A percentile compares a stretch with the other conserved stretches of the same genome.
Evolutionary conservation across 2,329 filamentous ascomycete genomes (phyloP).

Genomic region (Colletotrichum scovillei): DNA sequence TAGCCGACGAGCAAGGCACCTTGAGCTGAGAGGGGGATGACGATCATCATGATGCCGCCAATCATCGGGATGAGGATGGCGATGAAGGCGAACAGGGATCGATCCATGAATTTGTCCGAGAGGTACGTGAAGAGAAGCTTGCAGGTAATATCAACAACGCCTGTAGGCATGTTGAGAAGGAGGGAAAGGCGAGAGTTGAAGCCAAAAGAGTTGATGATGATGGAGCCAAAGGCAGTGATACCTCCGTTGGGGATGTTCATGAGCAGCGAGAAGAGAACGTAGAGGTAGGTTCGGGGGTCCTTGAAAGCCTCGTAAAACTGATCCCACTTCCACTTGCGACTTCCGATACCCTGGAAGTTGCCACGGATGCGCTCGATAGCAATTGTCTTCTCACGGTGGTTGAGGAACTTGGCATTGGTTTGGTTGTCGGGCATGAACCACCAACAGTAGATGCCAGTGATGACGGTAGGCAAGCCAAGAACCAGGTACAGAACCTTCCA

Average conservation of each 20-base stretch:
- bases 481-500: constrained; percentile 43
- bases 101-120: constrained; percentile 41
- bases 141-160: constrained; percentile 35
- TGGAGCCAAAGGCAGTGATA: constrained; percentile 35
- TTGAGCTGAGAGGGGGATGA: constrained; percentile 39
- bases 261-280: constrained; percentile 58
- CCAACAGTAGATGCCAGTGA: constrained; percentile 36
- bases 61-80: constrained; percentile 43
- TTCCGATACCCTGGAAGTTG: constrained; percentile 63
- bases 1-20: constrained; percentile 39
- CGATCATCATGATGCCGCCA: constrained; percentile 43
- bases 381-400: constrained; percentile 60
- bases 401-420: constrained; percentile 69
- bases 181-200: constrained; percentile 30
- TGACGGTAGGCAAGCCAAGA: constrained; percentile 42
- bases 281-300: constrained; percentile 65
- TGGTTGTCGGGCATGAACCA: constrained; percentile 64
- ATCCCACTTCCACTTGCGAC: constrained; percentile 56
- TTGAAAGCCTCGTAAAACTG: constrained; percentile 56
- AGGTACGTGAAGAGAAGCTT: constrained; percentile 42
- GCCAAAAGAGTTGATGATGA: constrained; percentile 38
- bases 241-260: constrained; percentile 39
- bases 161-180: constrained; percentile 38
- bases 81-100: constrained; percentile 40
- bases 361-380: constrained; percentile 60